Conservation (phyloP, 2,329 filamentous ascomycete species). For the Aotearoamyces nothofagi region DNA sequence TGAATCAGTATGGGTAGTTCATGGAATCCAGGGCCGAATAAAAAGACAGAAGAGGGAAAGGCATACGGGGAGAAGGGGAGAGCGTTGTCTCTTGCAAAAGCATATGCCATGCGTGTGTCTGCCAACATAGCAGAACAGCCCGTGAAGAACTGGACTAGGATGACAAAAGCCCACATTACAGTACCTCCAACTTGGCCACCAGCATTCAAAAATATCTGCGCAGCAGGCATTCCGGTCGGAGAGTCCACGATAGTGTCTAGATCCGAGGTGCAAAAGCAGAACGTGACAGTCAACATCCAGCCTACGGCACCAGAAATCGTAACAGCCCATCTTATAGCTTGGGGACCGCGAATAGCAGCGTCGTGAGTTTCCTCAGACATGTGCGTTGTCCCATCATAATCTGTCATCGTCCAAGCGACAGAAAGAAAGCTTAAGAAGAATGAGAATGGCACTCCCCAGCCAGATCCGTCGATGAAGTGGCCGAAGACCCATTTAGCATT, state of each 20-base stretch:
- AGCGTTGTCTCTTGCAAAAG: conserved; percentile 42
- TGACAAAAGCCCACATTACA: conserved; percentile 44
- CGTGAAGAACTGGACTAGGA: conserved; percentile 50
- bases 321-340: conserved; percentile 41
- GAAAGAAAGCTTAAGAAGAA: conserved; percentile 46
- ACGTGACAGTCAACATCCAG: conserved; percentile 41
- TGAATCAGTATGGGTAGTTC: too few relatives aligned
- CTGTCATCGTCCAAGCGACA: conserved; percentile 45
- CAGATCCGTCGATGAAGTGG: conserved; percentile 31
- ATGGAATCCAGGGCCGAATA: too few relatives aligned
- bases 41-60: too few relatives aligned
- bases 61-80: conserved; percentile 41
- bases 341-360: conserved; percentile 41
- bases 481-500: conserved; percentile 37
- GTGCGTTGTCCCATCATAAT: conserved; percentile 45
- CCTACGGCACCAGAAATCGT: conserved; percentile 38
- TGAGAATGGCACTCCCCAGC: conserved; percentile 35
- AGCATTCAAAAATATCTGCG: conserved; percentile 45
- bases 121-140: conserved; percentile 48
- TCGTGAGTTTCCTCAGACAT: conserved; percentile 55
- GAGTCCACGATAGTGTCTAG: conserved; percentile 27
- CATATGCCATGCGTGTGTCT: conserved; percentile 46
- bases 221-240: conserved; percentile 34
- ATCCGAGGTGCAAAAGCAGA: conserved; percentile 38
- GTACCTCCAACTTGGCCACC: conserved; percentile 39